Evolutionary conservation across 306 rosid species (phyloP).

Genomic region (Cicer bijugum): DNA sequence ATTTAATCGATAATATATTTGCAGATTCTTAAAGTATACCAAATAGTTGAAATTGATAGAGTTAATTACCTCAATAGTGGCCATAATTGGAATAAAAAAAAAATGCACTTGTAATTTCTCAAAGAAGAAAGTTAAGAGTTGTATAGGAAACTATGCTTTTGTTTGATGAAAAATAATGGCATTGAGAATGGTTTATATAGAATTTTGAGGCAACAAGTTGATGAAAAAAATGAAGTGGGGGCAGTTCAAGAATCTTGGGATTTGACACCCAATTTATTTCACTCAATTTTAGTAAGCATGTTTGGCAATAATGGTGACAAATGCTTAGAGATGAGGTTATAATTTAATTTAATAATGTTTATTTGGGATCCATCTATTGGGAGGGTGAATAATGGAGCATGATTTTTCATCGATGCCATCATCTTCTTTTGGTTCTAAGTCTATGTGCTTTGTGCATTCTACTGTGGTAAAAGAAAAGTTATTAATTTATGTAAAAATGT

Average conservation of each 20-base stretch:
- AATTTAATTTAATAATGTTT: conserved; percentile 36
- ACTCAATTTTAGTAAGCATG: conserved; percentile 52
- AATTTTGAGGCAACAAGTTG: conserved; percentile 38
- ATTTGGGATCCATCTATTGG: conserved; percentile 41
- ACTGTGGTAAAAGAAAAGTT: background rate
- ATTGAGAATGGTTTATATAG: conserved; percentile 54
- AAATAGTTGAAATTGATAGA: background rate
- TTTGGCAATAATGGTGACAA: conserved; percentile 56
- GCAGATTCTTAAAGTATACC: no score
- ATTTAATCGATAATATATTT: no score
- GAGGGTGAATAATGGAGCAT: conserved; percentile 44
- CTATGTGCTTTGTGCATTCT: conserved; percentile 79
- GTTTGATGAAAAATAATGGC: conserved; percentile 47
- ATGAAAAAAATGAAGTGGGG: conserved; percentile 44
- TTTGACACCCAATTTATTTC: conserved; percentile 53
- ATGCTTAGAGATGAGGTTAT: conserved; percentile 47
- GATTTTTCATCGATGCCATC: conserved; percentile 51
- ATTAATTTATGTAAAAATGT: background rate
- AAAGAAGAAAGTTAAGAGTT: conserved; percentile 22
- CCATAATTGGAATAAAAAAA: conserved; percentile 53
- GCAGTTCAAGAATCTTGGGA: conserved; percentile 68
- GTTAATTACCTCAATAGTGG: conserved; percentile 66
- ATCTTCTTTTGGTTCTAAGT: conserved; percentile 54
- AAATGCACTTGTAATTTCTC: conserved; percentile 15
- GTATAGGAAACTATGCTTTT: conserved; percentile 15